Evolutionary conservation across 106 monocot species (phyloP).

Genomic region (Platanthera guangdongensis): DNA sequence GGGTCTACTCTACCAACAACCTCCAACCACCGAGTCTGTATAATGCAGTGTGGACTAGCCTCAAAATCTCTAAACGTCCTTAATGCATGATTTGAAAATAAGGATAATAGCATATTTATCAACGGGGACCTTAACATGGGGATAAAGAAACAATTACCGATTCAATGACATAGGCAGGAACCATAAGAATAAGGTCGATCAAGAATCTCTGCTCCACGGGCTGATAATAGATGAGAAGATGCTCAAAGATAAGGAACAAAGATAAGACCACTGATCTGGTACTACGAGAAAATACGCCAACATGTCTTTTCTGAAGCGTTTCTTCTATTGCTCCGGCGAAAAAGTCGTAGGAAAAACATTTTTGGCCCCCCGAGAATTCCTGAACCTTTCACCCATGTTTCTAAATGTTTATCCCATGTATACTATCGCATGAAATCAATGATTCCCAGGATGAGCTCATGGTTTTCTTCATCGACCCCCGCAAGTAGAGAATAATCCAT

Average conservation of each 20-base stretch:
- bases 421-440: constrained; percentile 84
- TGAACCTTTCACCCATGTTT: constrained; percentile 83
- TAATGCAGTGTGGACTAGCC: constrained; percentile 2
- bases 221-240: constrained; percentile 74
- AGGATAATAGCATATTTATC: background rate
- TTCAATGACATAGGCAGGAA: constrained; percentile 90
- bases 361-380: constrained; percentile 68
- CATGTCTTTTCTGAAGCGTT: constrained; percentile 86
- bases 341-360: constrained; percentile 64
- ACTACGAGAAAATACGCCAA: constrained; percentile 69
- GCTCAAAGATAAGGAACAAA: constrained; percentile 70
- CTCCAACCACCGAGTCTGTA: too few species aligned
- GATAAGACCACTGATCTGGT: constrained; percentile 78
- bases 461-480: constrained; percentile 59
- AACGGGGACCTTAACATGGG: background rate
- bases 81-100: background rate
- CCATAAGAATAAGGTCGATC: constrained; percentile 96
- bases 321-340: constrained; percentile 76
- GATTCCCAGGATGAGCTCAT: constrained; percentile 83
- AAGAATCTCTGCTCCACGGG: constrained; percentile 99
- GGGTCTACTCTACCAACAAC: too few species aligned
- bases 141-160: constrained; percentile 47
- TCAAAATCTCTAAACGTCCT: background rate
- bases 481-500: constrained; percentile 91
- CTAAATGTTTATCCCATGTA: constrained; percentile 90